These are phyloP conservation scores for Nannochloris sp. DNA, from an alignment of 139 green algal species.

Conservation along the genomic window DNA sequence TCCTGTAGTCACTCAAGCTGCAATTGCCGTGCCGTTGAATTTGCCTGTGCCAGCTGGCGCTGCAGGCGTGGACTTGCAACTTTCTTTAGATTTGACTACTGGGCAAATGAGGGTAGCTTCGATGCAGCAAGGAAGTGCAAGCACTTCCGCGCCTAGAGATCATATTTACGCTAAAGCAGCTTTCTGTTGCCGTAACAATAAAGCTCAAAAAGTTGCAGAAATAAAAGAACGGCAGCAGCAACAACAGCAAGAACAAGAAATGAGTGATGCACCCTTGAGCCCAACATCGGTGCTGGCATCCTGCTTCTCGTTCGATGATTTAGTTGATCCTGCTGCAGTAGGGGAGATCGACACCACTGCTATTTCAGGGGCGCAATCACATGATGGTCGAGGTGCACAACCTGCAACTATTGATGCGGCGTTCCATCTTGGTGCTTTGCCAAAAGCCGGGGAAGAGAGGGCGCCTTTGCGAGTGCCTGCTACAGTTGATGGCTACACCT, in stretches of 20 bases:
- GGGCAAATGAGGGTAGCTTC: conserved; percentile 2
- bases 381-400: conserved; percentile 15
- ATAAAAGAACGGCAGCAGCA: no score
- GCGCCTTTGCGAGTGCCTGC: conserved; percentile 18
- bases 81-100: conserved; percentile 1
- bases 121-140: no score
- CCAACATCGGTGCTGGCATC: no score
- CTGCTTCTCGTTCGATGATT: no score
- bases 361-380: background rate
- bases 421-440: conserved; percentile 31
- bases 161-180: conserved; percentile 8
- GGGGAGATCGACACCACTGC: background rate
- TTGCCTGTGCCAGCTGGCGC: conserved; percentile 10
- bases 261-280: no score
- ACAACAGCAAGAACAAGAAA: no score
- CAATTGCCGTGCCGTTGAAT: conserved; percentile 14
- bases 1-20: conserved; percentile 1
- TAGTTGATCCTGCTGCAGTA: no score
- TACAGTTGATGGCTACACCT: conserved; percentile 3
- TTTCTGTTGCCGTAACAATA: background rate
- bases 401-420: conserved; percentile 24
- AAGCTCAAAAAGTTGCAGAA: no score
- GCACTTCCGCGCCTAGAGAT: background rate
- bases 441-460: background rate
- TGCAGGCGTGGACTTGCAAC: background rate